phyloP scores from a whole-genome alignment of 345 rosid species.

The Diplotaxis tenuifolia region DNA sequence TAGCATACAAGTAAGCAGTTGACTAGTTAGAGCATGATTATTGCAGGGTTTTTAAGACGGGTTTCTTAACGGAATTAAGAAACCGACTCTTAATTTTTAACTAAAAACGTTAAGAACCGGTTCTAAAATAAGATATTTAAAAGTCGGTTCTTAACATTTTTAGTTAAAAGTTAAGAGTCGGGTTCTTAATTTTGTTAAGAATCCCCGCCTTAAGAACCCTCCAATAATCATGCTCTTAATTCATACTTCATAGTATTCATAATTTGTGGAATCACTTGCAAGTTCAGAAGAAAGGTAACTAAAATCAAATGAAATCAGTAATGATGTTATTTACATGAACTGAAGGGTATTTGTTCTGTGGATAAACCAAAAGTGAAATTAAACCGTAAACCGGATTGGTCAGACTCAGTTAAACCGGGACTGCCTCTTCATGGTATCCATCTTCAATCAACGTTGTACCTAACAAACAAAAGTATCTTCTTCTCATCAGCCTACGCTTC shows the following conservation, averaged over 20 bases:
- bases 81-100: too few relatives aligned
- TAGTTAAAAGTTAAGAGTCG: too few relatives aligned
- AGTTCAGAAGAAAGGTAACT: background rate
- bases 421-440: constrained; percentile 12
- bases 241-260: too few relatives aligned
- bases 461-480: background rate
- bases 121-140: too few relatives aligned
- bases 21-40: too few relatives aligned
- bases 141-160: too few relatives aligned
- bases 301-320: background rate
- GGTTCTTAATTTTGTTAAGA: too few relatives aligned
- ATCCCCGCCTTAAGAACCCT: too few relatives aligned
- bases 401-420: background rate
- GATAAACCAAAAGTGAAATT: background rate
- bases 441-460: constrained; percentile 15
- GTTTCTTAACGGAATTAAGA: too few relatives aligned
- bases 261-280: background rate
- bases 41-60: too few relatives aligned
- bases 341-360: background rate
- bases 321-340: background rate
- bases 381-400: constrained; percentile 17
- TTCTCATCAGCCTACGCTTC: constrained; percentile 23
- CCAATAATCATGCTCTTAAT: too few relatives aligned
- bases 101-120: too few relatives aligned
- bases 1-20: background rate